phyloP scores from a whole-genome alignment of 2,329 filamentous ascomycete genomes.

The Colletotrichum gloeosporioides region DNA sequence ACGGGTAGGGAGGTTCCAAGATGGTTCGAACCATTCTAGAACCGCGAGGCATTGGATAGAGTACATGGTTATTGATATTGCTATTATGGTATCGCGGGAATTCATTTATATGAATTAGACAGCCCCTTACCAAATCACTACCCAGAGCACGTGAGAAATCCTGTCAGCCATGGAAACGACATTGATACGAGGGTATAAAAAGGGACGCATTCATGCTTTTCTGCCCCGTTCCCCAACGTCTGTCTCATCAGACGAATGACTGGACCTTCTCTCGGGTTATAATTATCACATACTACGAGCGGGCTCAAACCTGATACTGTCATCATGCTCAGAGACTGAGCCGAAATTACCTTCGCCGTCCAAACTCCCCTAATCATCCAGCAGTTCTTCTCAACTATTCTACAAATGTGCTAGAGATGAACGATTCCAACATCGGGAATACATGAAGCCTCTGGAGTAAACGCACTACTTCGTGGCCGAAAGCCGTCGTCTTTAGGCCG shows the following conservation, averaged over 20 bases:
- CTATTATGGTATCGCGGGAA: not conserved
- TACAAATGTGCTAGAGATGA: not conserved
- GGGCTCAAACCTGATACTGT: not conserved
- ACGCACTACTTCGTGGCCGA: not conserved
- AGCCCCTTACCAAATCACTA: not conserved
- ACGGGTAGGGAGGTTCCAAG: not conserved
- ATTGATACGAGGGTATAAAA: not conserved
- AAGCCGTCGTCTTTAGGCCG: not conserved
- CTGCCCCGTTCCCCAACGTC: not conserved
- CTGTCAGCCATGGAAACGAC: not conserved
- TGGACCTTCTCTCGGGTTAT: rapidly evolving
- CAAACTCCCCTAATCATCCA: not conserved
- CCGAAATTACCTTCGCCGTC: not conserved
- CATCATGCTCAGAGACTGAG: not conserved
- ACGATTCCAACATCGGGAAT: not conserved
- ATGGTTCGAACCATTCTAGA: not conserved
- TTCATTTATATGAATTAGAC: not conserved
- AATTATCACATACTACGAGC: not conserved
- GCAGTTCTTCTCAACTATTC: not conserved
- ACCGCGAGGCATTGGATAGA: not conserved
- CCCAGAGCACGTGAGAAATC: not conserved
- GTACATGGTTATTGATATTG: not conserved
- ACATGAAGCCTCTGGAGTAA: not conserved
- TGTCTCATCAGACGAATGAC: not conserved
- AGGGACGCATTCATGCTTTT: not conserved